Evolutionary conservation across 148 eudicot species (phyloP).

Genomic region (Pouteria glomerata): DNA sequence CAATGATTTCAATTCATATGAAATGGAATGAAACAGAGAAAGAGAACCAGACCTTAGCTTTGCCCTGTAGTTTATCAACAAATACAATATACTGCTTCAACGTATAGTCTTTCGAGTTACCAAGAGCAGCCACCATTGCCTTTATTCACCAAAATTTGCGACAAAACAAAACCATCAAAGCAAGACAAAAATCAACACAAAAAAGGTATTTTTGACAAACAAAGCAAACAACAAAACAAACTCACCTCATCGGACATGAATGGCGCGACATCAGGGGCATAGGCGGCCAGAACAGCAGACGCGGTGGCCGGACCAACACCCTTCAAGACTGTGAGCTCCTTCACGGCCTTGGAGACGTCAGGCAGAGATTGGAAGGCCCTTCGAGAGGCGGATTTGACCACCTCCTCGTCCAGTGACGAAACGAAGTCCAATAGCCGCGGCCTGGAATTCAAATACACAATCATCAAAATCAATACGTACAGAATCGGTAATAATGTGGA

Average conservation of each 20-base stretch:
- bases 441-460: conserved; percentile 26
- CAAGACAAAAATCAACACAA: background rate
- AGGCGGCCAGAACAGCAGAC: conserved; percentile 80
- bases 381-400: conserved; percentile 57
- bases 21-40: background rate
- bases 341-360: conserved; percentile 55
- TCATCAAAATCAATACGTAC: background rate
- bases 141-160: conserved; percentile 9
- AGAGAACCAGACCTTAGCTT: conserved; percentile 59
- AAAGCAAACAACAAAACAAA: background rate
- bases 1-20: no score
- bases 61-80: conserved; percentile 54
- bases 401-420: conserved; percentile 56
- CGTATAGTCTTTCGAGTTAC: conserved; percentile 70
- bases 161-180: background rate
- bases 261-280: conserved; percentile 68
- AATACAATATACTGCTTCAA: conserved; percentile 71
- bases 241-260: conserved; percentile 94
- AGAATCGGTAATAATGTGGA: background rate
- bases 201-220: background rate
- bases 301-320: conserved; percentile 98
- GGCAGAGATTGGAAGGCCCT: conserved; percentile 67
- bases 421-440: conserved; percentile 69
- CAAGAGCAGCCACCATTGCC: conserved; percentile 80
- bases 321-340: conserved; percentile 66